Conservation (phyloP, 176 grass and related monocot species). For the Ensete glaucum region DNA sequence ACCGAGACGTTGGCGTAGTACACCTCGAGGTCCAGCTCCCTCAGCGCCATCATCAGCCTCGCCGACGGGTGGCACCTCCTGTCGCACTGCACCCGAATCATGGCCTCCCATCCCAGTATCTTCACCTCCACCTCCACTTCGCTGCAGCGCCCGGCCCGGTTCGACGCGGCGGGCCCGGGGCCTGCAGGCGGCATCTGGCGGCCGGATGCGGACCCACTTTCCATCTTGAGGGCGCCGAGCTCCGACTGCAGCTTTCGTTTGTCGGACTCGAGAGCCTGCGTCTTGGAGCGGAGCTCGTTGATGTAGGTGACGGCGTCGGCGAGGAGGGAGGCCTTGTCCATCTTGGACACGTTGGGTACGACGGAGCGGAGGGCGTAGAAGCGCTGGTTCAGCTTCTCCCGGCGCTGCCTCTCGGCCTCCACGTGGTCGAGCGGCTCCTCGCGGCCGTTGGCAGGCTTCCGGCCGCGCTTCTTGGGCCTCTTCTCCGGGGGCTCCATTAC, state of each 20-base stretch:
- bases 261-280: slow-evolving; percentile 42
- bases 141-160: slow-evolving; percentile 28
- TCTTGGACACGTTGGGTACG: slow-evolving; percentile 97
- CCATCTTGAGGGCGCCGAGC: slow-evolving; percentile 53
- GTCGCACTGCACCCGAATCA: slow-evolving; percentile 87
- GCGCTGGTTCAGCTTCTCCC: slow-evolving; percentile 94
- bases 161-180: background rate
- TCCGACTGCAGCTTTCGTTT: slow-evolving; percentile 59
- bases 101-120: slow-evolving; percentile 69
- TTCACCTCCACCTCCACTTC: slow-evolving; percentile 89
- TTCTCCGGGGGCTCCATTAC: slow-evolving; percentile 71
- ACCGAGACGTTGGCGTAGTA: slow-evolving; percentile 79
- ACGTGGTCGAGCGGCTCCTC: slow-evolving; percentile 96
- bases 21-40: slow-evolving; percentile 76
- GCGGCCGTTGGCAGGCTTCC: slow-evolving; percentile 92
- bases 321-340: slow-evolving; percentile 96
- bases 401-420: slow-evolving; percentile 88
- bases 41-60: slow-evolving; percentile 63
- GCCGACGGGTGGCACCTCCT: slow-evolving; percentile 72
- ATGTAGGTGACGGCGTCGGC: slow-evolving; percentile 97
- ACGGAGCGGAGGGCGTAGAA: slow-evolving; percentile 96
- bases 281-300: slow-evolving; percentile 69
- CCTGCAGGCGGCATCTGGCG: background rate
- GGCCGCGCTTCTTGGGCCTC: slow-evolving; percentile 68
- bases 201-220: slow-evolving; percentile 35